Conservation (phyloP, 1,139 yeast species). For the Protomyces macrosporus region DNA sequence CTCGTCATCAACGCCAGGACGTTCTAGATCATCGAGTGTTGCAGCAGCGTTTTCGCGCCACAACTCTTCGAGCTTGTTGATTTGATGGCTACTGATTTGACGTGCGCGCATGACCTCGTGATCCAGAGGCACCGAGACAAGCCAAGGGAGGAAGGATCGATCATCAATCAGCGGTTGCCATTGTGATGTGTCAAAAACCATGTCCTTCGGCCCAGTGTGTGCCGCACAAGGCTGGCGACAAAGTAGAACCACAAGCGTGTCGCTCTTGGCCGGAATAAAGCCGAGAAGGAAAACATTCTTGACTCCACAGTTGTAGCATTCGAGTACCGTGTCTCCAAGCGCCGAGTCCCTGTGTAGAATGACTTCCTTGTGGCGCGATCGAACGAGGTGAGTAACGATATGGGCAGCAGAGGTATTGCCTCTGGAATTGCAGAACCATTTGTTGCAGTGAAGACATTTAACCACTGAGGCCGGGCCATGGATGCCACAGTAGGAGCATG, state of each 20-base stretch:
- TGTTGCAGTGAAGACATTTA: conserved; percentile 68
- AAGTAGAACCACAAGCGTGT: conserved; percentile 76
- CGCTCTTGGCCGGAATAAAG: conserved; percentile 74
- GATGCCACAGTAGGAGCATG: conserved; percentile 63
- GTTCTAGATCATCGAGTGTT: conserved; percentile 51
- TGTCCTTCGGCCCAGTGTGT: conserved; percentile 43
- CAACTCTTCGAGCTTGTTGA: conserved; percentile 66
- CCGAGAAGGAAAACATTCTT: conserved; percentile 78
- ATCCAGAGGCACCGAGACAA: conserved; percentile 63
- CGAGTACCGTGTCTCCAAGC: conserved; percentile 76
- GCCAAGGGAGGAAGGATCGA: conserved; percentile 74
- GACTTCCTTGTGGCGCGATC: conserved; percentile 70
- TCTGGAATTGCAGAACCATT: conserved; percentile 90
- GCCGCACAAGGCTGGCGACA: conserved; percentile 87
- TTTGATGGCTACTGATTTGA: conserved; percentile 58
- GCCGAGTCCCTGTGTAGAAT: conserved; percentile 74
- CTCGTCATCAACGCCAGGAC: conserved; percentile 52
- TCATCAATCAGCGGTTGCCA: conserved; percentile 88
- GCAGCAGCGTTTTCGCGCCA: conserved; percentile 74
- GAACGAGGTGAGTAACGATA: conserved; percentile 76
- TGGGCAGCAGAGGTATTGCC: conserved; percentile 64
- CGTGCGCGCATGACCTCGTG: conserved; percentile 56
- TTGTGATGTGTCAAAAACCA: conserved; percentile 77
- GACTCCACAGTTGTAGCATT: conserved; percentile 87
- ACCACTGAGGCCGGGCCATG: conserved; percentile 62